Percentiles rank a stretch among this genome's conserved stretches.
Conservation (phyloP, 2,329 filamentous ascomycete genomes). For the Penicillium nordicum region DNA sequence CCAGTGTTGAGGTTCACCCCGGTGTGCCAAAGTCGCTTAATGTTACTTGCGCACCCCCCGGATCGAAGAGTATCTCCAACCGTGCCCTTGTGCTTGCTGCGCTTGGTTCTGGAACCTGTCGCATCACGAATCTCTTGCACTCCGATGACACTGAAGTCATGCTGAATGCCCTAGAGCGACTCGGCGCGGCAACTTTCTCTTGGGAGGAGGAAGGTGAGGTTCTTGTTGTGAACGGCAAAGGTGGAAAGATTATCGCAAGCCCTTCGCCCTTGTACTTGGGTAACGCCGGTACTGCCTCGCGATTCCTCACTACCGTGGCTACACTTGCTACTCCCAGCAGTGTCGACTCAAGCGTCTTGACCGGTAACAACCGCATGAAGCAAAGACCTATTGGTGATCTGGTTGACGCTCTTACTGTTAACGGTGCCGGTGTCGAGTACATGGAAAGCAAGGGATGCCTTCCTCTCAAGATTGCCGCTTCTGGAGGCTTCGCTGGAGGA, state of each 20-base stretch:
- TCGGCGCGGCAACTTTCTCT: conserved; percentile 81
- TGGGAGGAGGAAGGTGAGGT: conserved; percentile 96
- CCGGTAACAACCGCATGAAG: conserved; percentile 95
- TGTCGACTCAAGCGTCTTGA: conserved; percentile 71
- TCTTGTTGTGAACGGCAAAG: conserved; percentile 82
- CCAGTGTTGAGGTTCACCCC: conserved; percentile 70
- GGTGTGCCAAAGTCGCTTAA: conserved; percentile 64
- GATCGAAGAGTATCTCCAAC: conserved; percentile 97
- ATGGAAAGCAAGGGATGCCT: conserved; percentile 79
- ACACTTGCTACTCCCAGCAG: conserved; percentile 69
- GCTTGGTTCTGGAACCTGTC: conserved; percentile 78
- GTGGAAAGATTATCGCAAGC: conserved; percentile 77
- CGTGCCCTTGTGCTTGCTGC: conserved; percentile 90
- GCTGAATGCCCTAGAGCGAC: conserved; percentile 81
- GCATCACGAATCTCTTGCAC: conserved; percentile 87
- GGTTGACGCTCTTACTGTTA: conserved; percentile 81
- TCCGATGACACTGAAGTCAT: conserved; percentile 98
- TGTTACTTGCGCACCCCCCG: conserved; percentile 79
- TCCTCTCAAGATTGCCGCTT: conserved; percentile 77
- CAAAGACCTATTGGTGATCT: conserved; percentile 88
- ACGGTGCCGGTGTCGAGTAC: conserved; percentile 85
- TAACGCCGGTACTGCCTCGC: conserved; percentile 92
- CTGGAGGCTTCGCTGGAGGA: conserved; percentile 78
- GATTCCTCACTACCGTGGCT: conserved; percentile 89
- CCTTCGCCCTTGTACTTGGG: conserved; percentile 80